phyloP scores from a whole-genome alignment of 805 yeast species.

The Lipomyces anomalus region DNA sequence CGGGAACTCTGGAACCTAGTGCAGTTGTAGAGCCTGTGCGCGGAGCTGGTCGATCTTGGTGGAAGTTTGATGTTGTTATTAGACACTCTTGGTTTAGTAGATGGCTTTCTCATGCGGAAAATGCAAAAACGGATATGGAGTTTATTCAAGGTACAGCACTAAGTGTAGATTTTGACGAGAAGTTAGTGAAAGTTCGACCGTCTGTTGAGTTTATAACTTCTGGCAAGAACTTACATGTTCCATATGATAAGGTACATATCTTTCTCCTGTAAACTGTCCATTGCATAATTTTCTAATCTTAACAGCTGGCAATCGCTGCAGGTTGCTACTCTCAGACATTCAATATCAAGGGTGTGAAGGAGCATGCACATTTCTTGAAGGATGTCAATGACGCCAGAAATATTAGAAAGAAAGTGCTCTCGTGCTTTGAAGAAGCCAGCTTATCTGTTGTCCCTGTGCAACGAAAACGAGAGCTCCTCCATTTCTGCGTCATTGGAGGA shows the following conservation, averaged over 20 bases:
- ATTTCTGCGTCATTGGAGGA: slow-evolving; percentile 67
- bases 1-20: slow-evolving; percentile 61
- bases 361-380: slow-evolving; percentile 54
- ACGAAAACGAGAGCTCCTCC: slow-evolving; percentile 53
- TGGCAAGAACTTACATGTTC: neutral
- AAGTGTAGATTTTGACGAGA: neutral
- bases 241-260: neutral
- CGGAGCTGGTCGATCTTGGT: slow-evolving; percentile 43
- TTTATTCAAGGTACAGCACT: neutral
- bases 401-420: slow-evolving; percentile 50
- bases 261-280: slow-evolving; percentile 39
- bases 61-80: slow-evolving; percentile 32
- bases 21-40: slow-evolving; percentile 60
- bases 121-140: too few relatives aligned
- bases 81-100: too few relatives aligned
- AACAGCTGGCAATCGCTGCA: slow-evolving; percentile 59
- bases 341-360: slow-evolving; percentile 56
- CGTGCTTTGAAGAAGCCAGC: slow-evolving; percentile 51
- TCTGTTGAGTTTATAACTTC: too few relatives aligned
- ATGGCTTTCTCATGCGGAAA: too few relatives aligned
- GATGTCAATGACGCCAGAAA: slow-evolving; percentile 59
- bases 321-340: slow-evolving; percentile 65
- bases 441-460: slow-evolving; percentile 58
- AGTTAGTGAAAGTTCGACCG: too few relatives aligned
- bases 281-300: too few relatives aligned